These are phyloP conservation scores for Acanthamoeba culbertsoni DNA, from an alignment of 208 protist species.

Conservation along the genomic window DNA sequence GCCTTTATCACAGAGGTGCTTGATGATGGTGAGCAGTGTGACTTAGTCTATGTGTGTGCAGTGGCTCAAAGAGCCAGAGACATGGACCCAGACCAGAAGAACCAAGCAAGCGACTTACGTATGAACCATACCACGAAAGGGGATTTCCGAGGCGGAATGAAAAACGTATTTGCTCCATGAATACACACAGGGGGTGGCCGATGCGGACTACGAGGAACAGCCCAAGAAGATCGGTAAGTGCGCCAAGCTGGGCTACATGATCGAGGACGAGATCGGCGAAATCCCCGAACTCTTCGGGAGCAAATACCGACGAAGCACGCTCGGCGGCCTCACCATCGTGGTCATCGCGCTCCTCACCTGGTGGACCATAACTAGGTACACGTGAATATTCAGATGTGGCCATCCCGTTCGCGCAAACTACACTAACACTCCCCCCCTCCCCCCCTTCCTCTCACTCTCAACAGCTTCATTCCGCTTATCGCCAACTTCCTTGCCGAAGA, in stretches of 20 bases:
- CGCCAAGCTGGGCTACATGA: background rate
- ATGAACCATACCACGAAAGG: background rate
- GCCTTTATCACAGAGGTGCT: too few species aligned
- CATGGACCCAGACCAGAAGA: background rate
- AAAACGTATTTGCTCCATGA: background rate
- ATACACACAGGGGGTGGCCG: background rate
- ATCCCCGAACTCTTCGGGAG: slow-evolving; percentile 8
- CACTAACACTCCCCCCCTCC: too few species aligned
- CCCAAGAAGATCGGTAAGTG: background rate
- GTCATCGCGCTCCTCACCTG: slow-evolving; percentile 36
- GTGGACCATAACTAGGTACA: slow-evolving; percentile 36
- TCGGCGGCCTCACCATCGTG: background rate
- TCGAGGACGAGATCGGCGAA: slow-evolving; percentile 5
- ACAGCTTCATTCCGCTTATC: slow-evolving; percentile 41
- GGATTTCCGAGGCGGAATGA: background rate
- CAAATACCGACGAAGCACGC: background rate
- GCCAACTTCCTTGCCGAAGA: slow-evolving; percentile 45
- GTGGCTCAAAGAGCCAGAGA: slow-evolving; percentile 54
- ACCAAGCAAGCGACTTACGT: background rate
- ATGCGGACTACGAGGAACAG: background rate
- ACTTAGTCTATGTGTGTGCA: background rate
- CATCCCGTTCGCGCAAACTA: too few species aligned
- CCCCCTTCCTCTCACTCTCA: background rate
- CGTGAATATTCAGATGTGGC: background rate
- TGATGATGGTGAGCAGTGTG: background rate